phyloP scores from a whole-genome alignment of 495 filamentous ascomycete genomes.

The Physcia stellaris region DNA sequence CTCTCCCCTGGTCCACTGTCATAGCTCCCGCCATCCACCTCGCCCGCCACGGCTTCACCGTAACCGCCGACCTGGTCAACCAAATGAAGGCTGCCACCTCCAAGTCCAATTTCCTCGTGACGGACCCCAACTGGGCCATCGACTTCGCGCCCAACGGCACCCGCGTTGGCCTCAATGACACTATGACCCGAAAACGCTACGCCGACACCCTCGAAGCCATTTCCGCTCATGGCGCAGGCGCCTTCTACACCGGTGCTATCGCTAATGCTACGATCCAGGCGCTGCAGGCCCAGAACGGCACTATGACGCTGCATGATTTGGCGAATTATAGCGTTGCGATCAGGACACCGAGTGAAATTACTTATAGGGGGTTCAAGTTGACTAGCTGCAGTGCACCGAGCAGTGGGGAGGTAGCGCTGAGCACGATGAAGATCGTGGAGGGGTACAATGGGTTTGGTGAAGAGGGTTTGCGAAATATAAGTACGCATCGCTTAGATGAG shows the following conservation, averaged over 20 bases:
- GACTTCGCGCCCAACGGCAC: constrained; percentile 81
- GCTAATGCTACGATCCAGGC: constrained; percentile 61
- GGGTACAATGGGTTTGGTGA: constrained; percentile 50
- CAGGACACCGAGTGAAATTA: constrained; percentile 46
- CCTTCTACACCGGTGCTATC: constrained; percentile 62
- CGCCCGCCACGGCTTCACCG: constrained; percentile 61
- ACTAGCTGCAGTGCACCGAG: constrained; percentile 57
- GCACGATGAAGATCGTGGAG: constrained; percentile 63
- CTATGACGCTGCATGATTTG: constrained; percentile 71
- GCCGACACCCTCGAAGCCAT: constrained; percentile 67
- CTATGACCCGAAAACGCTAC: constrained; percentile 63
- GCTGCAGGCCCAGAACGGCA: constrained; percentile 53
- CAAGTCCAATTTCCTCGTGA: constrained; percentile 47
- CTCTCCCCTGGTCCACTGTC: constrained; percentile 54
- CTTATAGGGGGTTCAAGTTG: constrained; percentile 58
- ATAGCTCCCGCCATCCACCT: constrained; percentile 59
- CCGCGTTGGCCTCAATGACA: constrained; percentile 54
- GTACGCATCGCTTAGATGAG: constrained; percentile 71
- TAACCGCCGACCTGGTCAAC: constrained; percentile 52
- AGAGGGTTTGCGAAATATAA: constrained; percentile 40
- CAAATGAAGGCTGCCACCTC: constrained; percentile 44
- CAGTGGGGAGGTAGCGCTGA: constrained; percentile 57
- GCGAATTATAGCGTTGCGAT: constrained; percentile 50
- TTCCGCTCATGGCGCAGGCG: constrained; percentile 50
- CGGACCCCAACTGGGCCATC: constrained; percentile 63